Base-by-base conservation (phyloP, 1,284 basidiomycete species). In the Microbotryum intermedium region DNA sequence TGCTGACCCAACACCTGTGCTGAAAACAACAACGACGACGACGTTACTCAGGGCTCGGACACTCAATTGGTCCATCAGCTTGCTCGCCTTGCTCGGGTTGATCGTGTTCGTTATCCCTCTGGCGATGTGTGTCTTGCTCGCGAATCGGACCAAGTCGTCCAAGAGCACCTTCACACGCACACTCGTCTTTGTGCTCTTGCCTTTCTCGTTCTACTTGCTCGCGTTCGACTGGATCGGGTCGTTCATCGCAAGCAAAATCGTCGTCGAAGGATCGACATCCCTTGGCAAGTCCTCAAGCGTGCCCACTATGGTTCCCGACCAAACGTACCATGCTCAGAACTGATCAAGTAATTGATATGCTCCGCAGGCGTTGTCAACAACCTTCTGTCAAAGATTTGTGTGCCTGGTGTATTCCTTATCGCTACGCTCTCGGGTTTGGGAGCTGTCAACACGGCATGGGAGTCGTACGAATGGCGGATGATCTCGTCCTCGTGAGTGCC, bases 371-470 rank as follows among this genome's bases (percentile, higher is more conserved):
- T 72, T n/a, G 61, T 73, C 55, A 72, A 71, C 49, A 60, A 65
- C 4, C 62, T 70, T 4, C 60, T 73, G 1, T 69, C 71, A n/a
- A 67, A 76, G 7, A 74, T 76, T 2, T 76, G 75, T 47, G 73
- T 76, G 9, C 71, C 76, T 3, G 76, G 76, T 9, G 72, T 76
- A 18, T 65, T 72, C 5, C 68, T 77, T n/a, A 77, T 77, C 53
- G 76, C 72, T 1, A 59, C 72, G 1, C 66, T 77, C 0, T 77
- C 76, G 0, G 76, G 76, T 5, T 75, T 73, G 9, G 75, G 73
- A 43, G 75, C 76, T 1, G 70, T 74, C 26, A 75, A 74, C 50
- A 74, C 75, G 0, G 76, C 76, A 0, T 75, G 73, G 73, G 73
- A 77, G 51, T 74, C 75, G 18, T 75, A 71, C 61, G 75, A 77